phyloP scores from a whole-genome alignment of 1,139 yeast genomes.

The Ogataea hybrid region DNA sequence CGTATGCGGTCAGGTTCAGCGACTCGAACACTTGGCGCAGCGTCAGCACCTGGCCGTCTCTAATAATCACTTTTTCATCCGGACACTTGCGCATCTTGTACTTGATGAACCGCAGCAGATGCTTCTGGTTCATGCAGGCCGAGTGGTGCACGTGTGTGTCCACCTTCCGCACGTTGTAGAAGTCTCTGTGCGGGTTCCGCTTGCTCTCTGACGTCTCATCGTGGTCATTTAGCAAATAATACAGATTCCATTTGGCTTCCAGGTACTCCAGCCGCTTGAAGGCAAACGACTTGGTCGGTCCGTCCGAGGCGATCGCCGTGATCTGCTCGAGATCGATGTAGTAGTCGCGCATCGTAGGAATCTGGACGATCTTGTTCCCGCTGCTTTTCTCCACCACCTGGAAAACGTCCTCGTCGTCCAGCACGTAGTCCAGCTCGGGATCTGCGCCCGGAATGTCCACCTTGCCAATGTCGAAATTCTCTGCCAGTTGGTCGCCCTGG shows the following conservation, averaged over 20 bases:
- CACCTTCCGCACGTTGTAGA: slow-evolving; percentile 96
- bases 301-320: slow-evolving; percentile 76
- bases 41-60: slow-evolving; percentile 91
- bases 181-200: slow-evolving; percentile 90
- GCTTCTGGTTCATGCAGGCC: slow-evolving; percentile 99
- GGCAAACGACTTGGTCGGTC: slow-evolving; percentile 97
- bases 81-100: slow-evolving; percentile 81
- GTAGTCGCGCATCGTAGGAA: slow-evolving; percentile 80
- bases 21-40: slow-evolving; percentile 87
- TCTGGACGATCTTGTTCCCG: slow-evolving; percentile 42
- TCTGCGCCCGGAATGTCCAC: slow-evolving; percentile 67
- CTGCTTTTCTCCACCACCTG: slow-evolving; percentile 38
- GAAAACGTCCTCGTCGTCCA: slow-evolving; percentile 66
- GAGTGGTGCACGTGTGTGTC: slow-evolving; percentile 99
- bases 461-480: slow-evolving; percentile 58
- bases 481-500: slow-evolving; percentile 27
- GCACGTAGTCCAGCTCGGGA: slow-evolving; percentile 43
- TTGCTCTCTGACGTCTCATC: slow-evolving; percentile 88
- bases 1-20: slow-evolving; percentile 87
- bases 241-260: slow-evolving; percentile 96
- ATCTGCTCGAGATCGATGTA: slow-evolving; percentile 78
- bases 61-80: slow-evolving; percentile 84
- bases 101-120: slow-evolving; percentile 88
- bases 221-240: slow-evolving; percentile 82
- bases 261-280: slow-evolving; percentile 88